Conservation (phyloP, 2,329 filamentous ascomycete species). For the Penicillium sp. region DNA sequence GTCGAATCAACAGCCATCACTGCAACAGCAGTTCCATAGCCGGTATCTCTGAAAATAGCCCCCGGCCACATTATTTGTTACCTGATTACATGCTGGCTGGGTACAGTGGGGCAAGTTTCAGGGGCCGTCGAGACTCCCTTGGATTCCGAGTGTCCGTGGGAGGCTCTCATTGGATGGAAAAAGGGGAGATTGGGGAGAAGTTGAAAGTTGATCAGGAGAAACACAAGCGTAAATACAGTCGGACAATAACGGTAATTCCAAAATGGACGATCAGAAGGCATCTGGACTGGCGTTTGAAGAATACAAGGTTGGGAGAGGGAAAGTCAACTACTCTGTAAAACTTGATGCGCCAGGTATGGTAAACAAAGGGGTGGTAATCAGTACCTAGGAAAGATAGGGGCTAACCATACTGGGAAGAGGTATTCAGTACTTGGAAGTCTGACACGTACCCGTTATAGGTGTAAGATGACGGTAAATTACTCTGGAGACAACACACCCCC, state of each 20-base stretch:
- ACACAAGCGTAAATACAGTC: conserved; percentile 9
- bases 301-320: not conserved
- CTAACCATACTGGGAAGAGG: conserved; percentile 4
- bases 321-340: not conserved
- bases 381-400: conserved; percentile 5
- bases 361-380: conserved; percentile 1
- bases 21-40: not conserved
- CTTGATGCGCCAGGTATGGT: conserved; percentile 6
- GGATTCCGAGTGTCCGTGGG: conserved; percentile 13
- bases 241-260: conserved; percentile 12
- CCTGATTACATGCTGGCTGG: conserved; percentile 15
- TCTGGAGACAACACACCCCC: conserved; percentile 14
- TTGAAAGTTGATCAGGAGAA: not conserved
- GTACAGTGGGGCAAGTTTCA: conserved; percentile 29
- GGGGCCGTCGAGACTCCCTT: conserved; percentile 29
- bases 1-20: conserved; percentile 13
- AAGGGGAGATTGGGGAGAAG: not conserved
- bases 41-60: conserved; percentile 14
- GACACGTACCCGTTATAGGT: conserved; percentile 11
- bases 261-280: not conserved
- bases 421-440: conserved; percentile 11
- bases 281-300: not conserved
- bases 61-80: conserved; percentile 18
- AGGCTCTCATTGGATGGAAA: conserved; percentile 9
- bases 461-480: conserved; percentile 24